Evolutionary conservation across 306 rosid genomes (phyloP).

Genomic region (Rubus idaeus): DNA sequence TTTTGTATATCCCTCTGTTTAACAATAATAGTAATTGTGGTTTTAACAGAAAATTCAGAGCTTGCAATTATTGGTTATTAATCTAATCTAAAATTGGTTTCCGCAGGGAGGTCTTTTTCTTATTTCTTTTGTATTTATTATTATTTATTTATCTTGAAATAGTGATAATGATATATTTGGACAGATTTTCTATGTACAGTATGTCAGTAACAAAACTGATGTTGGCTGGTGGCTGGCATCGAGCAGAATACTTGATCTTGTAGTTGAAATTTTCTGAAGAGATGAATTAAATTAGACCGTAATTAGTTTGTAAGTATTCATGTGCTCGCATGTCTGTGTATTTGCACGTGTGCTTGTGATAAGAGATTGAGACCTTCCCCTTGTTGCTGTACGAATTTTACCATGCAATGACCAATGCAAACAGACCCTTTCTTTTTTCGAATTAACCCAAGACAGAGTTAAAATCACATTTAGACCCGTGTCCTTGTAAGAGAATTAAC

Average conservation of each 20-base stretch:
- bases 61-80: background rate
- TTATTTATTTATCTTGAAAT: background rate
- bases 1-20: no score
- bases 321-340: background rate
- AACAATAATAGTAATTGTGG: background rate
- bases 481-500: background rate
- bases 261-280: background rate
- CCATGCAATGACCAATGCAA: background rate
- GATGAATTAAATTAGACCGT: background rate
- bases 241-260: background rate
- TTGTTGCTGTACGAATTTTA: background rate
- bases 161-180: background rate
- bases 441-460: background rate
- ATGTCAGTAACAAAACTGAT: background rate
- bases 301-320: background rate
- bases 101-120: background rate
- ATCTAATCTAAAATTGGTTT: background rate
- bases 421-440: background rate
- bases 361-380: background rate
- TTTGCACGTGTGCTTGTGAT: background rate
- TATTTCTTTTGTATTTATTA: background rate
- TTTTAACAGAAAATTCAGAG: background rate
- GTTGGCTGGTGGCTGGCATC: background rate
- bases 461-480: background rate
- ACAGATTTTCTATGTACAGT: background rate